Base-by-base conservation (phyloP, 371 early-diverging fungal species). In the Rhizopus delemar region DNA sequence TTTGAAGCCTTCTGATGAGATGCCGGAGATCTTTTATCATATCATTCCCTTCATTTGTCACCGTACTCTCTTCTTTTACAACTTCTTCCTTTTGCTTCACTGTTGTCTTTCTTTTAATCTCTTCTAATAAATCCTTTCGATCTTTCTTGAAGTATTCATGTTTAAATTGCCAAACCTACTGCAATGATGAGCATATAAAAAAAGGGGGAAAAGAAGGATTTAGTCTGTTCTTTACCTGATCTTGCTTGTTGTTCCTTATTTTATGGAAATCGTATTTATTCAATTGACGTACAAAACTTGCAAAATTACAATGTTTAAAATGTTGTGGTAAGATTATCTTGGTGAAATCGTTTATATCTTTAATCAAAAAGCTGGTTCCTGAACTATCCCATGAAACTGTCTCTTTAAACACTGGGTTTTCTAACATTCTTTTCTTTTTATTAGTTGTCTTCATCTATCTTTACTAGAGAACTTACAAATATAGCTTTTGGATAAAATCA, bases 231-330 rank as follows among this genome's bases (percentile, higher is more conserved):
- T 13, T 50, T 65, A 86, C 87, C 74, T 85, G 84, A 53, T 88
- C 88, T 13, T 5, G 79, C 71, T 48, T 48, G 41, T 73, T 80
- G 29, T 49, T 65, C 60, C 84, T 65, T 48, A 93, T 82, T 74
- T 94, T 95, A 78, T 94, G 93, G 68, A 98, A 96, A 63, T 91
- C 98, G 62, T 98, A 98, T 77, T 93, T 98, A 77, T 98, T 98
- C 5, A 98, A 81, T 68, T 98, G 98, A 16, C 98, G 86, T 22
- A 96, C 93, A 83, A 98, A 96, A 50, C 90, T 90, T 8, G 93
- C 89, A 74, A 95, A 90, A 69, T 97, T 96, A 70, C 88, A 91
- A 75, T 96, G 95, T 67, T 94, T 95, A 72, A 96, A 96, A 67
- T 91, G 90, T 34, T 82, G 80, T 12, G 93, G 92, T 5, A 97